Percentiles rank a stretch among this genome's conserved stretches.
phyloP scores from a whole-genome alignment of 169 alveolate species.

The Plasmodium reichenowi region DNA sequence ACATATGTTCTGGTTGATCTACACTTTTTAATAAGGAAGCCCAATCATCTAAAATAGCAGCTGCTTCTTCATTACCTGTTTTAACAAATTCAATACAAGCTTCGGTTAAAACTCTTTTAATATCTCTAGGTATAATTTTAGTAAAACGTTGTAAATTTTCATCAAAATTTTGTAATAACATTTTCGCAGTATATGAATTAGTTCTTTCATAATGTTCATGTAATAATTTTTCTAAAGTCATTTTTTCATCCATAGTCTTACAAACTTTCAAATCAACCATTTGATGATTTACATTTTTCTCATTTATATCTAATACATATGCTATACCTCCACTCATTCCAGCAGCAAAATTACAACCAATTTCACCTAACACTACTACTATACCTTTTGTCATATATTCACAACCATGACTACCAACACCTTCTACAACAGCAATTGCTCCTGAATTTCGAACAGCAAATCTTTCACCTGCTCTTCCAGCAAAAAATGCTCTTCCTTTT shows the following conservation, averaged over 20 bases:
- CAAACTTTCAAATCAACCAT: conserved; percentile 80
- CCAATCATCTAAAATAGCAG: conserved; percentile 79
- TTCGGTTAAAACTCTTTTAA: conserved; percentile 78
- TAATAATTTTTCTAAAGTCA: conserved; percentile 75
- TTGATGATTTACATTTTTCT: conserved; percentile 76
- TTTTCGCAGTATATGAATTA: conserved; percentile 77
- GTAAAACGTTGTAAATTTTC: conserved; percentile 66
- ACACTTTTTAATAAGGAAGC: conserved; percentile 72
- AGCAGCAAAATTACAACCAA: conserved; percentile 88
- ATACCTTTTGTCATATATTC: conserved; percentile 90
- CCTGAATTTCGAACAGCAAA: conserved; percentile 89
- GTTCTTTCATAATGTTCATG: conserved; percentile 80
- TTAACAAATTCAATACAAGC: conserved; percentile 81
- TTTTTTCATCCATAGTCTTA: conserved; percentile 77
- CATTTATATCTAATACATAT: conserved; percentile 79
- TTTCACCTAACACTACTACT: conserved; percentile 85
- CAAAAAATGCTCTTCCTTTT: conserved; percentile 85
- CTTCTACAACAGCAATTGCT: conserved; percentile 88
- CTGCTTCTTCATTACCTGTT: conserved; percentile 80
- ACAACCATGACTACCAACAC: conserved; percentile 89
- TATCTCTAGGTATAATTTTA: conserved; percentile 79
- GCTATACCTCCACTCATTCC: conserved; percentile 91
- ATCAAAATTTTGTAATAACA: conserved; percentile 57
- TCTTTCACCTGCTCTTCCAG: conserved; percentile 89
- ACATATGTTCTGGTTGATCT: conserved; percentile 76